phyloP scores from a whole-genome alignment of 1,139 yeast species.

The Geotrichum bryndzae region DNA sequence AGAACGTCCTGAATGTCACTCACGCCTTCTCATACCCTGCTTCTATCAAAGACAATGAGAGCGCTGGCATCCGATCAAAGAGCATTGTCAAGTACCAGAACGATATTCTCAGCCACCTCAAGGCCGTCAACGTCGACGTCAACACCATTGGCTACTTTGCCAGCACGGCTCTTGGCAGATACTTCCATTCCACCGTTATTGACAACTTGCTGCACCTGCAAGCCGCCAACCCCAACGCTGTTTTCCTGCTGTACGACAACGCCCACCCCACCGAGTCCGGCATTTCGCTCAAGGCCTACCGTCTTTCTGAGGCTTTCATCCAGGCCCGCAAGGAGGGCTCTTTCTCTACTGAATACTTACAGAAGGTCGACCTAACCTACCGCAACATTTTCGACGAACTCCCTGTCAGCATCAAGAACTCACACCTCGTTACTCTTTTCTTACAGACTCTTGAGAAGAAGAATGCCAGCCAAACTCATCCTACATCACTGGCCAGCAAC shows the following conservation, averaged over 20 bases:
- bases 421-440: constrained; percentile 45
- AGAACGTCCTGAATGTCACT: constrained; percentile 46
- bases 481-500: constrained; percentile 22
- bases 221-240: constrained; percentile 53
- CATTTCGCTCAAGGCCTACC: constrained; percentile 61
- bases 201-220: constrained; percentile 67
- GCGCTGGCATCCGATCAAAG: constrained; percentile 41
- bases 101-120: constrained; percentile 59
- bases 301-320: constrained; percentile 60
- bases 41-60: constrained; percentile 38
- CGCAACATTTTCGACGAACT: constrained; percentile 69
- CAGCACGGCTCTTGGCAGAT: constrained; percentile 57
- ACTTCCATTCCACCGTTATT: constrained; percentile 57
- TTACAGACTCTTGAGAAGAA: constrained; percentile 34
- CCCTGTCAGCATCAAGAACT: constrained; percentile 58
- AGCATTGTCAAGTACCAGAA: constrained; percentile 65
- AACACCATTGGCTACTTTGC: constrained; percentile 83
- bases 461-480: constrained; percentile 2
- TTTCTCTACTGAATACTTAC: constrained; percentile 63
- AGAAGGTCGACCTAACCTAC: constrained; percentile 56
- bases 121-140: constrained; percentile 60
- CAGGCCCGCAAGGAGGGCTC: constrained; percentile 44
- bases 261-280: constrained; percentile 55
- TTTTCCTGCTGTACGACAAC: constrained; percentile 69
- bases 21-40: constrained; percentile 63